A percentile compares a stretch with the other conserved stretches of the same genome.
phyloP scores from a whole-genome alignment of 148 eudicot species.

The Chenopodium formosanum region DNA sequence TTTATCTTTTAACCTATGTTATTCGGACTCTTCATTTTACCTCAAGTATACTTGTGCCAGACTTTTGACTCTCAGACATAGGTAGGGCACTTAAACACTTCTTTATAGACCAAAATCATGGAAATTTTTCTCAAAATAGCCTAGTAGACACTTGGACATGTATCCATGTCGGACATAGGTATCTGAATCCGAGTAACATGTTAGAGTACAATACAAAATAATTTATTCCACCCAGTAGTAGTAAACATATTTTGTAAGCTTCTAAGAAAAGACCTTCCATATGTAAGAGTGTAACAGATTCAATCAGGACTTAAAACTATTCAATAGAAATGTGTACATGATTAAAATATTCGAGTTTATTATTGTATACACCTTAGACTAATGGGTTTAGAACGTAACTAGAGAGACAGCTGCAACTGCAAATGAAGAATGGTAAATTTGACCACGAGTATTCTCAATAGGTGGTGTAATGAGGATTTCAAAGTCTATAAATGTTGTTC shows the following conservation, averaged over 20 bases:
- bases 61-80: too few relatives aligned
- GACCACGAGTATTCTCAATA: neutral
- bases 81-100: too few relatives aligned
- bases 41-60: too few relatives aligned
- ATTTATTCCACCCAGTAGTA: neutral
- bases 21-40: too few relatives aligned
- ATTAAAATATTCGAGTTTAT: too few relatives aligned
- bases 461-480: neutral
- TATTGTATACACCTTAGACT: neutral
- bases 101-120: too few relatives aligned
- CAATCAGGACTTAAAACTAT: neutral
- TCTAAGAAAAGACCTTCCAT: neutral
- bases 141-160: too few relatives aligned
- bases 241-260: neutral
- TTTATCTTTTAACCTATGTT: neutral
- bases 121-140: too few relatives aligned
- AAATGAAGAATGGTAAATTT: too few relatives aligned
- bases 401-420: neutral
- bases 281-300: neutral
- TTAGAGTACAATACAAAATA: too few relatives aligned
- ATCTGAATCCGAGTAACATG: too few relatives aligned
- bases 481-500: neutral
- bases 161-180: too few relatives aligned
- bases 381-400: neutral
- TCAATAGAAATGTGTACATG: neutral